These are phyloP conservation scores for Aspergillus tamarii DNA, from an alignment of 2,329 filamentous ascomycete species.

Conservation along the genomic window DNA sequence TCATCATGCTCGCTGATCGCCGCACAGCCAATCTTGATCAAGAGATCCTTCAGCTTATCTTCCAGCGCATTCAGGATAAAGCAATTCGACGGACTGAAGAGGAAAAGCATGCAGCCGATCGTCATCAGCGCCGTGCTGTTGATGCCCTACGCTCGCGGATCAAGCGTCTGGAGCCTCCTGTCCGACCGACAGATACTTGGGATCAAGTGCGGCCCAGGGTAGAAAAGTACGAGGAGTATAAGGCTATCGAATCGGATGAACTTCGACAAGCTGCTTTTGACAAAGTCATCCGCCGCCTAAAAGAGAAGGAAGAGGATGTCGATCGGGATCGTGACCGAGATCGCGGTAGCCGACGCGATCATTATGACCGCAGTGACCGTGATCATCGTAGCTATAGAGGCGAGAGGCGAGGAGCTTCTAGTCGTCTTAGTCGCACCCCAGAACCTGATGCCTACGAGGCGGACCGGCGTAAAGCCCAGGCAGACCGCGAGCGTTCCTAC, in stretches of 20 bases:
- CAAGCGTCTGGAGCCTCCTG: constrained; percentile 86
- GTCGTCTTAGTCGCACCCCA: constrained; percentile 79
- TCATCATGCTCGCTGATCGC: constrained; percentile 80
- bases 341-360: constrained; percentile 55
- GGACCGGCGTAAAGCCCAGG: constrained; percentile 89
- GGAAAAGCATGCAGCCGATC: constrained; percentile 78
- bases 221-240: constrained; percentile 80
- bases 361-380: constrained; percentile 58
- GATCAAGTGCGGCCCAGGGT: constrained; percentile 82
- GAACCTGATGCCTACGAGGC: constrained; percentile 94
- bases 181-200: constrained; percentile 78
- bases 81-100: constrained; percentile 80
- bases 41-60: constrained; percentile 78
- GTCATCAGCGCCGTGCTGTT: constrained; percentile 79
- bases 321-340: constrained; percentile 64
- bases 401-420: constrained; percentile 44
- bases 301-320: constrained; percentile 82
- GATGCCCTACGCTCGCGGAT: constrained; percentile 84
- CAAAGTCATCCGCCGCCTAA: constrained; percentile 86
- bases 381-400: constrained; percentile 54
- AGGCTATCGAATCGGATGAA: constrained; percentile 80
- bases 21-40: constrained; percentile 85
- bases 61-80: constrained; percentile 86
- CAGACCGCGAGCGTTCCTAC: constrained; percentile 91
- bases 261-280: constrained; percentile 83